phyloP scores from a whole-genome alignment of 2,329 filamentous ascomycete genomes.

The Stagonosporopsis cucurbitacearum region DNA sequence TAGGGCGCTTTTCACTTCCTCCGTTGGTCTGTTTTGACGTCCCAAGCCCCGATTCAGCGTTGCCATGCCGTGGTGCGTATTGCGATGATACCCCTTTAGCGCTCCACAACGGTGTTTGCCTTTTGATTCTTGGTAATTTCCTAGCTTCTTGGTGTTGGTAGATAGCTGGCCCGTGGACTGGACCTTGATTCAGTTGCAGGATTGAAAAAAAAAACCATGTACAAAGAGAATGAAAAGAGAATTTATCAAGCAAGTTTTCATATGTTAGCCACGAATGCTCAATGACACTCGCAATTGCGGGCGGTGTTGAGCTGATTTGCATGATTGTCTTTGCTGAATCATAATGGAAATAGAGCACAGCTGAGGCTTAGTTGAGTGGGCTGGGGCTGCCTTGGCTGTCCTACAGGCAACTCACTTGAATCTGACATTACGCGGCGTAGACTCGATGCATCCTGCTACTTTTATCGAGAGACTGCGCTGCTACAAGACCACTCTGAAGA shows the following conservation, averaged over 20 bases:
- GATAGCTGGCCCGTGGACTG: conserved; percentile 6
- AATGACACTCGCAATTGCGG: background rate
- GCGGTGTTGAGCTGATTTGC: background rate
- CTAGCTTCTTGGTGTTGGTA: conserved; percentile 19
- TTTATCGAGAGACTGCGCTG: conserved; percentile 35
- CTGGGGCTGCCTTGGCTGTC: conserved; percentile 27
- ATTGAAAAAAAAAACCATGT: conserved; percentile 26
- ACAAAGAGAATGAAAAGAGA: conserved; percentile 22
- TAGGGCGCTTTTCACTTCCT: conserved; percentile 27
- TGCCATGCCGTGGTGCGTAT: conserved; percentile 23
- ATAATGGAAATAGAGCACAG: conserved; percentile 12
- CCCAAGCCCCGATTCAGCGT: conserved; percentile 12
- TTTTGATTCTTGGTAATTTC: conserved; percentile 14
- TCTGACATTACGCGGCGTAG: conserved; percentile 25
- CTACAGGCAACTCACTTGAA: conserved; percentile 17
- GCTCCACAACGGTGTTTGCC: conserved; percentile 15
- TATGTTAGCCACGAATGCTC: background rate
- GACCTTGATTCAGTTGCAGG: conserved; percentile 3
- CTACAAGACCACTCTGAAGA: conserved; percentile 42
- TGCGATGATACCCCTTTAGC: conserved; percentile 38
- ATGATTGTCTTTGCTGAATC: background rate
- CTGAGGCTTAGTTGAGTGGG: conserved; percentile 36
- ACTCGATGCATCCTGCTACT: conserved; percentile 35
- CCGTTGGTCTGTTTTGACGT: conserved; percentile 6
- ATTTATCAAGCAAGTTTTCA: background rate